A percentile compares a stretch with the other conserved stretches of the same genome.
These are phyloP conservation scores for Cladobotryum mycophilum DNA, from an alignment of 2,329 filamentous ascomycete genomes.

Conservation along the genomic window DNA sequence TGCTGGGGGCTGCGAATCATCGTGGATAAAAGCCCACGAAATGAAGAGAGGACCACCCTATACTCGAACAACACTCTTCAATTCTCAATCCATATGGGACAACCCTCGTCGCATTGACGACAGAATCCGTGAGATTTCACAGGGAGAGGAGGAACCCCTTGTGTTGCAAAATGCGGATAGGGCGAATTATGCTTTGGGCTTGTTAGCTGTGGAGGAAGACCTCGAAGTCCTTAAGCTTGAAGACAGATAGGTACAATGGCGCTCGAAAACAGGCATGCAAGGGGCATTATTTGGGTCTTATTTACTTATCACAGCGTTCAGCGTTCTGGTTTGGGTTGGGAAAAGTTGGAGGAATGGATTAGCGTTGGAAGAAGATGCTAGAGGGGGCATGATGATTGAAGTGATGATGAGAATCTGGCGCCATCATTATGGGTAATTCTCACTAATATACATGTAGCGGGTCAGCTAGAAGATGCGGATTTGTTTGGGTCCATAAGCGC, in stretches of 20 bases:
- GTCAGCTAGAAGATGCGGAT: background rate
- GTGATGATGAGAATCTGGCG: background rate
- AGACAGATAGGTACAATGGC: background rate
- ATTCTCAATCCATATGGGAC: conserved; percentile 39
- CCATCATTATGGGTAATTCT: background rate
- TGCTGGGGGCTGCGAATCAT: conserved; percentile 74
- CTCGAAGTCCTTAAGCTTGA: conserved; percentile 54
- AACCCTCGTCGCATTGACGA: conserved; percentile 46
- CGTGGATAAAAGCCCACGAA: conserved; percentile 71
- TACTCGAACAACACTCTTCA: conserved; percentile 37
- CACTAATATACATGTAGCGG: background rate
- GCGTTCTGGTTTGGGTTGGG: no score
- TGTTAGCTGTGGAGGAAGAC: conserved; percentile 73
- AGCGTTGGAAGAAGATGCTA: background rate
- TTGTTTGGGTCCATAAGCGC: background rate
- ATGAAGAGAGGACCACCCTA: conserved; percentile 74
- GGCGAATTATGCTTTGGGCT: conserved; percentile 69
- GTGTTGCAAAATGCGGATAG: conserved; percentile 57
- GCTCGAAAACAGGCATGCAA: background rate
- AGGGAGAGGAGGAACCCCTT: conserved; percentile 38
- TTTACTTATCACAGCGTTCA: no score
- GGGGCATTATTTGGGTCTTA: background rate
- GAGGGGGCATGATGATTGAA: background rate
- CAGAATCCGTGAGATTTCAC: conserved; percentile 42
- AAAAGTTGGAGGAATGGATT: no score